A percentile compares a stretch with the other conserved stretches of the same genome.
Evolutionary conservation across 257 asterid species (phyloP).

Genomic region (Scutellaria minor): DNA sequence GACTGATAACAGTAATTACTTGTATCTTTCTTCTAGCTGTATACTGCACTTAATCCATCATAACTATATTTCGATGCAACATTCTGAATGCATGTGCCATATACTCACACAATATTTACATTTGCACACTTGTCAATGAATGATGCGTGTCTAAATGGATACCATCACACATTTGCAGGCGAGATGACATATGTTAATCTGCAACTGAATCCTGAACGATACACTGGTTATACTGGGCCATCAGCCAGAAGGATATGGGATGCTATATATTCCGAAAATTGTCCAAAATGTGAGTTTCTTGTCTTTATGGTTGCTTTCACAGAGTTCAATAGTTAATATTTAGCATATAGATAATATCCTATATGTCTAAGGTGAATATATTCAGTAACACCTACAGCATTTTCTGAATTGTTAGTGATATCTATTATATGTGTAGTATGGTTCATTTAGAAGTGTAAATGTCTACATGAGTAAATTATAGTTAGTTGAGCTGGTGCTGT

Average conservation of each 20-base stretch:
- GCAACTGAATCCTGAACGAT: constrained; percentile 87
- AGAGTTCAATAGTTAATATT: constrained; percentile 24
- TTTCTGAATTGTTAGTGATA: not conserved
- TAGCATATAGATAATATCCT: constrained; percentile 12
- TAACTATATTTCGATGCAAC: not conserved
- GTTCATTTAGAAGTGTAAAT: constrained; percentile 11
- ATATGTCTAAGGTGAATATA: constrained; percentile 6
- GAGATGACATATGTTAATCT: constrained; percentile 97
- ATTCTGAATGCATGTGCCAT: constrained; percentile 10
- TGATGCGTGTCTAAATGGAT: constrained; percentile 25
- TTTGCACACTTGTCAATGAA: constrained; percentile 25
- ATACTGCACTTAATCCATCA: constrained; percentile 8
- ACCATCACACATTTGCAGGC: constrained; percentile 52
- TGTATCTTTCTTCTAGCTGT: constrained; percentile 26
- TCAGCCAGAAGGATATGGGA: constrained; percentile 97
- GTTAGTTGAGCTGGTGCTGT: not conserved
- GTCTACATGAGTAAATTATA: constrained; percentile 7
- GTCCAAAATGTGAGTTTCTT: constrained; percentile 79
- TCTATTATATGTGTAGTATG: not conserved
- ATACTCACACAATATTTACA: not conserved
- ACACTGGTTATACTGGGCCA: constrained; percentile 91
- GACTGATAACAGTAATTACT: constrained; percentile 79
- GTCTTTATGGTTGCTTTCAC: constrained; percentile 12
- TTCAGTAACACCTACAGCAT: not conserved
- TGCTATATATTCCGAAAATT: constrained; percentile 86